Percentiles rank a stretch among this genome's conserved stretches.
phyloP scores from a whole-genome alignment of 768 basidiomycete species.

The Gymnopilus junonius region DNA sequence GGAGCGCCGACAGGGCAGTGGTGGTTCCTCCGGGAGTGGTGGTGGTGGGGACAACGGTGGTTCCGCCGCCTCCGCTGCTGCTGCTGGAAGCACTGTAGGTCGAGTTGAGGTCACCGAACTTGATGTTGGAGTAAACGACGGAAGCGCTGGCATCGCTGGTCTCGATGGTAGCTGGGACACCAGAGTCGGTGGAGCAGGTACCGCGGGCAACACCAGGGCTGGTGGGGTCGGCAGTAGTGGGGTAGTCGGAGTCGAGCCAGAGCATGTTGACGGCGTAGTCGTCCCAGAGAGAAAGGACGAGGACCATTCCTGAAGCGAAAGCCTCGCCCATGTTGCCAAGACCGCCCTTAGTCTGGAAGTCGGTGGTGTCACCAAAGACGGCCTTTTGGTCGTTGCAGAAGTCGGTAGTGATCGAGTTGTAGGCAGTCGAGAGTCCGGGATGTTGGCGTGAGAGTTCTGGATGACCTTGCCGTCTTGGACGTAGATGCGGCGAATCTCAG shows the following conservation, averaged over 20 bases:
- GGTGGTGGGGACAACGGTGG: conserved; percentile 5
- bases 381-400: conserved; percentile 55
- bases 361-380: conserved; percentile 49
- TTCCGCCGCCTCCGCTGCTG: conserved; percentile 12
- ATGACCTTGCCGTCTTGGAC: conserved; percentile 57
- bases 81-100: conserved; percentile 39
- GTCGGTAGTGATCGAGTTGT: conserved; percentile 51
- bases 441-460: conserved; percentile 50
- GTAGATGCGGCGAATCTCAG: conserved; percentile 58
- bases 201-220: conserved; percentile 52
- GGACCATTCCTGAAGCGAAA: conserved; percentile 47
- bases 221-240: conserved; percentile 32
- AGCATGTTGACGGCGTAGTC: conserved; percentile 58
- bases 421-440: conserved; percentile 43
- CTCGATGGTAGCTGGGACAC: conserved; percentile 50
- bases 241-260: conserved; percentile 59
- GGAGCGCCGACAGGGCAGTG: conserved; percentile 19
- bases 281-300: conserved; percentile 56
- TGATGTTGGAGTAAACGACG: conserved; percentile 61
- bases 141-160: conserved; percentile 38
- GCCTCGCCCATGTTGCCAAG: conserved; percentile 38
- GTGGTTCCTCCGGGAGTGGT: conserved; percentile 13
- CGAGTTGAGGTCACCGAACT: conserved; percentile 52
- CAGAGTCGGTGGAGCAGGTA: conserved; percentile 51
- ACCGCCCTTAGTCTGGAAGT: conserved; percentile 48